Conservation (phyloP, 2,329 filamentous ascomycete species). For the Capronia epimyces region DNA sequence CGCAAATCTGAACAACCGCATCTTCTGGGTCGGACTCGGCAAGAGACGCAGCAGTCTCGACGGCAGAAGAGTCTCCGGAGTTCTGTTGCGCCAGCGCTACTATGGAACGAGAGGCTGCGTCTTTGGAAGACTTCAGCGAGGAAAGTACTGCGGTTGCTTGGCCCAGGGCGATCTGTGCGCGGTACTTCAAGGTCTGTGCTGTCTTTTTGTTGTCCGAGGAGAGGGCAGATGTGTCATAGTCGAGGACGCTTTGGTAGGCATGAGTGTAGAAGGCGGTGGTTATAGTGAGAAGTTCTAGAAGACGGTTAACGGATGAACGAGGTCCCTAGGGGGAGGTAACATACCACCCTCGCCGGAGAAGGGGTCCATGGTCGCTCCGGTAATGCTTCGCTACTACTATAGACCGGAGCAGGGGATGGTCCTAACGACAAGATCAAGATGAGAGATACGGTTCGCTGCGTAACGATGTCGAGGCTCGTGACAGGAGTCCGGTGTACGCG, state of each 20-base stretch:
- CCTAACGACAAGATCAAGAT: too few species aligned
- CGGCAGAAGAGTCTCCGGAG: constrained; percentile 57
- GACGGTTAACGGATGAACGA: constrained; percentile 24
- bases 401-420: background rate
- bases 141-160: constrained; percentile 67
- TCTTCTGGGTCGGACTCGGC: constrained; percentile 65
- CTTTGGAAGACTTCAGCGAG: constrained; percentile 58
- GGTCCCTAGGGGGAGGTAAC: constrained; percentile 19
- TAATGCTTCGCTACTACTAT: background rate
- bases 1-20: constrained; percentile 70
- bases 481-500: background rate
- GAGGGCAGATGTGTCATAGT: constrained; percentile 76
- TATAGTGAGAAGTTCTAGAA: constrained; percentile 59
- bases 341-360: constrained; percentile 60
- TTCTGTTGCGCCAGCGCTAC: constrained; percentile 66
- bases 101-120: constrained; percentile 70
- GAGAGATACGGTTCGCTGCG: too few species aligned
- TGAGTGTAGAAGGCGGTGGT: constrained; percentile 65
- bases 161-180: constrained; percentile 76
- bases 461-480: too few species aligned
- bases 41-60: constrained; percentile 61
- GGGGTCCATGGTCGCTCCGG: constrained; percentile 49
- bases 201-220: constrained; percentile 71
- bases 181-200: constrained; percentile 70
- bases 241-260: constrained; percentile 79